Evolutionary conservation across 352 stramenopile genomes (phyloP), one percentile per base, ranked within the genome.

Genomic region (Globisporangium ultimum): DNA sequence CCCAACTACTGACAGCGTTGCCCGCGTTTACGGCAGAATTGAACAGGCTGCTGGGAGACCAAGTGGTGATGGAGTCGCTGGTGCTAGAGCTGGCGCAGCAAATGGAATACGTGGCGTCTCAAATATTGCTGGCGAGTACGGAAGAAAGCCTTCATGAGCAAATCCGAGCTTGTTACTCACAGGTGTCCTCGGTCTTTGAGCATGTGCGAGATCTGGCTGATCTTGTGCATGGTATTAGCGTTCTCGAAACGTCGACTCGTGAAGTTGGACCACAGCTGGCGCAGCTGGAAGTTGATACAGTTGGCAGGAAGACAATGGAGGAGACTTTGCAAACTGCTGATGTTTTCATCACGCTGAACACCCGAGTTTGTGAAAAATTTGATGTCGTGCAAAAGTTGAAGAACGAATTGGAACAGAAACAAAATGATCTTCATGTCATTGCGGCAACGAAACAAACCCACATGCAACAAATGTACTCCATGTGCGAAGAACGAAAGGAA

Each of bases 51-150:
- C 45, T 78, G 12, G 61, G 53, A 4, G 68, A 85, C 14, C 71
- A 80, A 56, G 36, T 46, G 28, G 32, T 42, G 11, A 34, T 78
- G 24, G 63, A 84, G 63, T 66, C 64, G 14, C 63, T 55, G 5
- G 67, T 78, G 17, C 62, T 81, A 40, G 77, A 85, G 57, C 49
- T 81, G 50, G 68, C 70, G 9, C 74, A 87, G 51, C 74, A 85
- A 56, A 58, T 87, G 66, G 75, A 84, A 48, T 80, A 78, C 53
- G 41, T 78, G 38, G 66, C 64, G 1, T 79, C 71, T 40, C 67
- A 70, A 40, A 41, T 78, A n/a, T 41, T 42, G 20, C 18, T 52
- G 12, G 38, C 12, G 34, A 64, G 36, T 18, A 50, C 52, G 1
- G 55, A 68, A 20, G 61, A 58, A 7, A 70, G 28, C 22, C 67